phyloP scores from a whole-genome alignment of 495 filamentous ascomycete genomes.

The Podospora fimiseda region DNA sequence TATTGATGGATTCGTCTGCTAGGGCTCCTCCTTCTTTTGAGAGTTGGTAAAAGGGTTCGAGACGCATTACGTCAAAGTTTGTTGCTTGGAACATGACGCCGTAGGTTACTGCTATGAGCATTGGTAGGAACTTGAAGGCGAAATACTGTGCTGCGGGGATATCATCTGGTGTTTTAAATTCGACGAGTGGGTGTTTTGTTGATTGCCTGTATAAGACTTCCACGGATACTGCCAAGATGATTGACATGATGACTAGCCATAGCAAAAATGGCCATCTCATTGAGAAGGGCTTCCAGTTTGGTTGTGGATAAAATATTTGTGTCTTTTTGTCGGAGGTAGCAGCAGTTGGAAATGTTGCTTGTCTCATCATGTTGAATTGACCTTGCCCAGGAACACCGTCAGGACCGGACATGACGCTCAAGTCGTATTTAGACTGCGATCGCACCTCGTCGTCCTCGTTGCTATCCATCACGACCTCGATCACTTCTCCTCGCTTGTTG shows the following conservation, averaged over 20 bases:
- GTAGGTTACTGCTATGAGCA: conserved; percentile 59
- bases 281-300: conserved; percentile 66
- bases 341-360: conserved; percentile 25
- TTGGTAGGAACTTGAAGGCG: conserved; percentile 66
- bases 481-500: conserved; percentile 44
- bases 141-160: conserved; percentile 53
- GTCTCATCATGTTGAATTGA: conserved; percentile 15
- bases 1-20: conserved; percentile 62
- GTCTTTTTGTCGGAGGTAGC: conserved; percentile 16
- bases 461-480: conserved; percentile 43
- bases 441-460: conserved; percentile 30
- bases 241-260: conserved; percentile 50
- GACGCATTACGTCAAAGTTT: conserved; percentile 66
- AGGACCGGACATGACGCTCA: conserved; percentile 39
- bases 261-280: conserved; percentile 60
- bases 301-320: conserved; percentile 50
- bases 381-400: conserved; percentile 2
- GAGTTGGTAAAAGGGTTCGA: conserved; percentile 71
- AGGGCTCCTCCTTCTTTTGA: conserved; percentile 57
- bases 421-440: conserved; percentile 26
- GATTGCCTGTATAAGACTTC: conserved; percentile 60
- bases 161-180: conserved; percentile 46
- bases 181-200: conserved; percentile 33
- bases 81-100: conserved; percentile 70
- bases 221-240: conserved; percentile 47